A percentile compares a stretch with the other conserved stretches of the same genome.
Evolutionary conservation across 2,329 filamentous ascomycete genomes (phyloP).

Genomic region (Penicillium sp.): DNA sequence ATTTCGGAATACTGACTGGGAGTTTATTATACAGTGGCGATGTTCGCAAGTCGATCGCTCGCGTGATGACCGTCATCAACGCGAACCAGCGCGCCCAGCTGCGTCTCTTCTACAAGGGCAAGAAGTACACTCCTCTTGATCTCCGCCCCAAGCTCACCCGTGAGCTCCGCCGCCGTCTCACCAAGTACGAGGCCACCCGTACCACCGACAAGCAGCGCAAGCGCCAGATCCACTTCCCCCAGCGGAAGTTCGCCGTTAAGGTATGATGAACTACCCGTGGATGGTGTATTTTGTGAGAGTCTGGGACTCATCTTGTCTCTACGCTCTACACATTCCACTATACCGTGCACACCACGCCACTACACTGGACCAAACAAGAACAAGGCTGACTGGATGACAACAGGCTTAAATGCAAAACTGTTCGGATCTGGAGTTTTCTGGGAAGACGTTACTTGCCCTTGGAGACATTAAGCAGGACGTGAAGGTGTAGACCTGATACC

Average conservation of each 20-base stretch:
- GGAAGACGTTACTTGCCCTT: slow-evolving; percentile 32
- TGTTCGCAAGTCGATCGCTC: slow-evolving; percentile 98
- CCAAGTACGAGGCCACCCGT: slow-evolving; percentile 79
- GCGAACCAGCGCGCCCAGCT: slow-evolving; percentile 98
- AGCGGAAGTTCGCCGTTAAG: slow-evolving; percentile 99
- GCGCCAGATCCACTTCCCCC: slow-evolving; percentile 91
- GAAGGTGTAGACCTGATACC: slow-evolving; percentile 31
- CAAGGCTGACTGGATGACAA: slow-evolving; percentile 7
- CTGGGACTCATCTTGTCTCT: not conserved
- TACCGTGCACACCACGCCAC: not conserved
- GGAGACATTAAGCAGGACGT: slow-evolving; percentile 26
- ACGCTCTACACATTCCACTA: not conserved
- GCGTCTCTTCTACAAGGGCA: slow-evolving; percentile 99
- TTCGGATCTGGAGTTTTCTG: slow-evolving; percentile 35
- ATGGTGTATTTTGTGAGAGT: not conserved
- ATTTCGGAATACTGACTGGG: slow-evolving; percentile 25
- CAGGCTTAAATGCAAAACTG: slow-evolving; percentile 33
- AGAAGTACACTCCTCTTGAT: slow-evolving; percentile 98
- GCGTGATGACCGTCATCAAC: slow-evolving; percentile 99
- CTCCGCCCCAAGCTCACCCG: slow-evolving; percentile 98
- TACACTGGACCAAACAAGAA: not conserved
- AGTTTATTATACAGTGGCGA: slow-evolving; percentile 67
- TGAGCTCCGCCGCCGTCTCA: slow-evolving; percentile 92
- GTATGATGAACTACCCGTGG: slow-evolving; percentile 47
- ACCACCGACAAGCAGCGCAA: slow-evolving; percentile 95